Percentiles rank a stretch among this genome's conserved stretches.
Evolutionary conservation across 108 stramenopile genomes (phyloP).

Genomic region (Skeletonema grethae): DNA sequence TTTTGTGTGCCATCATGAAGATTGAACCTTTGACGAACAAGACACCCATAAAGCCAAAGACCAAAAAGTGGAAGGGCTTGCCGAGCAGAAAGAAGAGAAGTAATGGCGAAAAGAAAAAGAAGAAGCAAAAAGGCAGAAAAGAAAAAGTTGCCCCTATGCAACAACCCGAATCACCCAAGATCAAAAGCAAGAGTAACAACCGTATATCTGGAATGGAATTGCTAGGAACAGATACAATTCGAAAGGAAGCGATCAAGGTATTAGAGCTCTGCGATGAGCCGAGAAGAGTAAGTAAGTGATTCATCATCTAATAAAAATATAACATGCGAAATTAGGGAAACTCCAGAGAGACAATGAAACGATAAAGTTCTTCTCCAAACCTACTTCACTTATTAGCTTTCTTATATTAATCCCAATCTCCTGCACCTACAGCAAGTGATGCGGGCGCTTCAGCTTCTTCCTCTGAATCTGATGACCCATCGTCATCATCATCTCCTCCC

Average conservation of each 20-base stretch:
- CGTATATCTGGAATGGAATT: neutral
- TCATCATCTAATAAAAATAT: too few relatives aligned
- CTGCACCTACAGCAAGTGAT: constrained; percentile 48
- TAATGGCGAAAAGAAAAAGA: neutral
- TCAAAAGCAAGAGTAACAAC: neutral
- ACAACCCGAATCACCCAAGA: neutral
- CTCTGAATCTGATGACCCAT: constrained; percentile 33
- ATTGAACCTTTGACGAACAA: neutral
- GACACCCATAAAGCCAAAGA: neutral
- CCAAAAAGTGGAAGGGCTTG: neutral
- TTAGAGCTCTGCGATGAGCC: neutral
- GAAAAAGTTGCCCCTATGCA: neutral
- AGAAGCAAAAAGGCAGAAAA: neutral
- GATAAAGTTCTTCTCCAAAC: neutral
- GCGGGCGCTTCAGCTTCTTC: constrained; percentile 37
- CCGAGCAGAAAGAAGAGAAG: neutral
- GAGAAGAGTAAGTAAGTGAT: neutral
- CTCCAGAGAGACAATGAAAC: too few relatives aligned
- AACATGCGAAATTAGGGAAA: too few relatives aligned
- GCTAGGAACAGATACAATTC: neutral
- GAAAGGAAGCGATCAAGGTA: neutral
- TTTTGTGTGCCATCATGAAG: constrained; percentile 1
- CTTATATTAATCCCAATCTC: constrained; percentile 63
- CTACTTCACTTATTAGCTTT: neutral
- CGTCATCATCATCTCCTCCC: constrained; percentile 36